These are phyloP conservation scores for Wickerhamiella shivajii DNA, from an alignment of 805 yeast genomes.

Conservation along the genomic window DNA sequence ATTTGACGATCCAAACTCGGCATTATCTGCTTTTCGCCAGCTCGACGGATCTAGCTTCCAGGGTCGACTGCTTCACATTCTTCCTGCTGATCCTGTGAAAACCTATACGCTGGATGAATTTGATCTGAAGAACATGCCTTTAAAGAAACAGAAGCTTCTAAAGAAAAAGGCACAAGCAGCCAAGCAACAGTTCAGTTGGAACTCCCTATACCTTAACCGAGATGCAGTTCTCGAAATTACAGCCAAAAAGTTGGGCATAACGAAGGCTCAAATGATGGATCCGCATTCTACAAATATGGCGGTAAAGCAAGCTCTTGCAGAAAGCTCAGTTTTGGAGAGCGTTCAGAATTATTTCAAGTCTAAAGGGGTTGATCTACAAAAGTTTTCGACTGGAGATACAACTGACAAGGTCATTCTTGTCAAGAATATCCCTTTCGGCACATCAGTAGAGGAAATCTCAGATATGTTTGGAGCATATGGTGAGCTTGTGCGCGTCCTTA, in stretches of 20 bases:
- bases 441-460: constrained; percentile 63
- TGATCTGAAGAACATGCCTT: constrained; percentile 77
- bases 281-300: constrained; percentile 79
- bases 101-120: constrained; percentile 78
- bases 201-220: constrained; percentile 73
- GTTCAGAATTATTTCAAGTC: constrained; percentile 76
- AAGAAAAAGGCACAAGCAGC: constrained; percentile 75
- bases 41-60: constrained; percentile 85
- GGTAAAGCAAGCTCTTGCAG: constrained; percentile 93
- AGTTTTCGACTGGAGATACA: constrained; percentile 48
- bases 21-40: constrained; percentile 55
- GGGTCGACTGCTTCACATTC: constrained; percentile 79
- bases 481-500: constrained; percentile 57
- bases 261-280: constrained; percentile 72
- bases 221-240: constrained; percentile 89
- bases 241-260: constrained; percentile 68
- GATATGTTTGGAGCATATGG: constrained; percentile 75
- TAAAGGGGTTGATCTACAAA: constrained; percentile 70
- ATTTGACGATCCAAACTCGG: constrained; percentile 54
- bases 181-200: constrained; percentile 85
- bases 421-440: constrained; percentile 84
- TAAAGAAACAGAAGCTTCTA: constrained; percentile 79
- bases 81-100: constrained; percentile 74
- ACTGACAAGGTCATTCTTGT: constrained; percentile 72
- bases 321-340: constrained; percentile 86